Percentiles rank a stretch among this genome's conserved stretches.
phyloP scores from a whole-genome alignment of 495 filamentous ascomycete genomes.

The Penicillium bialowiezense region DNA sequence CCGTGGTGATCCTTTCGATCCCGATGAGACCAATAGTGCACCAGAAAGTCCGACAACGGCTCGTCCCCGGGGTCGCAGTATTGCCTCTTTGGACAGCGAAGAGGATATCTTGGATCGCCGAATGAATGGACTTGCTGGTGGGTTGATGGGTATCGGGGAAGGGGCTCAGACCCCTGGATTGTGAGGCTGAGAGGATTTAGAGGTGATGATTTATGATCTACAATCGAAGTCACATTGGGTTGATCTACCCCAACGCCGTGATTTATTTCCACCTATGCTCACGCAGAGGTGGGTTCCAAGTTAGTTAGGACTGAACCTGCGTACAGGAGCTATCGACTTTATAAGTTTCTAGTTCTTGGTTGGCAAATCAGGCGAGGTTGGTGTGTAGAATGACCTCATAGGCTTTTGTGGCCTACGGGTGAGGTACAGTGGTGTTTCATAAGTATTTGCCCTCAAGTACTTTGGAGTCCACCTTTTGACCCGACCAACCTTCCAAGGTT shows the following conservation, averaged over 20 bases:
- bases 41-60: conserved; percentile 19
- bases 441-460: too few species aligned
- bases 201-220: conserved; percentile 13
- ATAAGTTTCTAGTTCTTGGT: too few species aligned
- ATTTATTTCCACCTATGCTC: too few species aligned
- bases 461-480: too few species aligned
- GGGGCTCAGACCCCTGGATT: conserved; percentile 36
- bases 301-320: too few species aligned
- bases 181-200: conserved; percentile 1
- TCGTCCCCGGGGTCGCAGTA: conserved; percentile 48
- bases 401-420: too few species aligned
- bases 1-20: conserved; percentile 10
- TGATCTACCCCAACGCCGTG: neutral
- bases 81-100: conserved; percentile 74
- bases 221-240: neutral
- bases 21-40: conserved; percentile 22
- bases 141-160: conserved; percentile 67
- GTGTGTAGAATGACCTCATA: too few species aligned
- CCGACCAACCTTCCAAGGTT: too few species aligned
- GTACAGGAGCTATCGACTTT: too few species aligned
- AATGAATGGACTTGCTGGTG: conserved; percentile 80
- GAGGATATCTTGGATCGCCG: conserved; percentile 80
- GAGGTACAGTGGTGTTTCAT: too few species aligned
- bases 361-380: too few species aligned
- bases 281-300: too few species aligned